These are phyloP conservation scores for Monosporascus sp. DNA, from an alignment of 2,329 filamentous ascomycete species.

Conservation along the genomic window DNA sequence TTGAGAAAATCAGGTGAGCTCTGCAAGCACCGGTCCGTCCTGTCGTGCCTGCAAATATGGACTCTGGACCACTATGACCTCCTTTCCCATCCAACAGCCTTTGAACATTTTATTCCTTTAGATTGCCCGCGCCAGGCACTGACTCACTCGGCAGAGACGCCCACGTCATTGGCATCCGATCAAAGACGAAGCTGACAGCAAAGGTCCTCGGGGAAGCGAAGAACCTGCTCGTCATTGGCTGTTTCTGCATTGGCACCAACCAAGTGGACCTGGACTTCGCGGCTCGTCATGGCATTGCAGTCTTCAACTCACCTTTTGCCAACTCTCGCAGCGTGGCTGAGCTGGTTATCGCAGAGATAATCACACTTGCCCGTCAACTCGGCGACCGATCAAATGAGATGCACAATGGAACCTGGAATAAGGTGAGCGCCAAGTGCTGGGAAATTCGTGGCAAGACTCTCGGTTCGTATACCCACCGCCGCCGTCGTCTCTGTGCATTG, in stretches of 20 bases:
- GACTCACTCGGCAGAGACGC: constrained; percentile 60
- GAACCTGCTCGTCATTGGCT: constrained; percentile 91
- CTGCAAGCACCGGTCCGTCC: constrained; percentile 2
- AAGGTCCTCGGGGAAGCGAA: constrained; percentile 83
- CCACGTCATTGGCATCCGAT: constrained; percentile 96
- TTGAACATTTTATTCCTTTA: too few relatives aligned
- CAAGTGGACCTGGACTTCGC: constrained; percentile 85
- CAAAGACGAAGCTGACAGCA: constrained; percentile 90
- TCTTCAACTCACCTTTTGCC: constrained; percentile 98
- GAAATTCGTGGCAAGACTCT: constrained; percentile 97
- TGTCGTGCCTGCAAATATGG: not conserved
- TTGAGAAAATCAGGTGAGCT: constrained; percentile 86
- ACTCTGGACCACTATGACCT: not conserved
- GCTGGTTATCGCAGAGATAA: constrained; percentile 91
- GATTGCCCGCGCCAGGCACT: not conserved
- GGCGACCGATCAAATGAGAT: constrained; percentile 91
- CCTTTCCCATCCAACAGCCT: not conserved
- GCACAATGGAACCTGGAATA: constrained; percentile 95
- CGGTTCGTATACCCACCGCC: constrained; percentile 41
- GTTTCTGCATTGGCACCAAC: constrained; percentile 98
- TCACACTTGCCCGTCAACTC: constrained; percentile 83
- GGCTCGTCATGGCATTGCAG: constrained; percentile 80
- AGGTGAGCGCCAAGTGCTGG: constrained; percentile 95
- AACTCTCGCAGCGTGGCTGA: constrained; percentile 97
- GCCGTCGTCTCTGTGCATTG: not conserved